Evolutionary conservation across 1,139 yeast species (phyloP).

Genomic region (Debaryomyces udenii): DNA sequence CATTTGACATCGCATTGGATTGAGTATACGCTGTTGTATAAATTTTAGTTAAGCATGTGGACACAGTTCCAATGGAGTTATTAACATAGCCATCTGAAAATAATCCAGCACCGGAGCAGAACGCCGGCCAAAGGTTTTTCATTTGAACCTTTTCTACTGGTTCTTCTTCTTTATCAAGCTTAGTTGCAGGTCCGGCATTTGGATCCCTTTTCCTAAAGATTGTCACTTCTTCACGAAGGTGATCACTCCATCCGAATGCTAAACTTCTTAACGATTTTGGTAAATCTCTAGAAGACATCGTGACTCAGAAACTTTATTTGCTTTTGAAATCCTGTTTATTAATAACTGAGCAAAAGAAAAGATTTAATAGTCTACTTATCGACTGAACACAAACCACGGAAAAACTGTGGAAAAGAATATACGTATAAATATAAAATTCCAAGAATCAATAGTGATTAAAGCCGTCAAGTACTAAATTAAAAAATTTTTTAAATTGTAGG

Average conservation of each 20-base stretch:
- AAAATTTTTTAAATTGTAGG: too few species aligned
- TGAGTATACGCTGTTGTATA: conserved; percentile 65
- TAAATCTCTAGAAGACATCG: conserved; percentile 54
- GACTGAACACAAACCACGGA: too few species aligned
- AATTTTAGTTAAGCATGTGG: conserved; percentile 63
- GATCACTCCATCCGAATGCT: conserved; percentile 40
- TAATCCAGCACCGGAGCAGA: conserved; percentile 88
- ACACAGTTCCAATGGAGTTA: conserved; percentile 76
- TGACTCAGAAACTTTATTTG: background rate
- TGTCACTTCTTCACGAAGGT: conserved; percentile 27
- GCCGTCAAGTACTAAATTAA: too few species aligned
- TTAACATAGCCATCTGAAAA: conserved; percentile 92
- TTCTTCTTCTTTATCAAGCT: conserved; percentile 17
- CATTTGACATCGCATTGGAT: conserved; percentile 73
- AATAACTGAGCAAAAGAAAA: too few species aligned
- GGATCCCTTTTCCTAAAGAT: conserved; percentile 10
- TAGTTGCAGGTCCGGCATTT: conserved; percentile 15
- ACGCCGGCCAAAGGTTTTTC: conserved; percentile 65
- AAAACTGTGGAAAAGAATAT: too few species aligned
- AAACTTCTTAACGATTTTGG: conserved; percentile 46
- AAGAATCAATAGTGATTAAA: too few species aligned
- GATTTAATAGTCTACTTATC: too few species aligned
- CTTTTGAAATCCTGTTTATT: too few species aligned
- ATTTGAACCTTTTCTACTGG: conserved; percentile 25
- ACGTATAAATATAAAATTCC: too few species aligned